phyloP scores from a whole-genome alignment of 768 basidiomycete genomes.

The Pulveroboletus sp. region DNA sequence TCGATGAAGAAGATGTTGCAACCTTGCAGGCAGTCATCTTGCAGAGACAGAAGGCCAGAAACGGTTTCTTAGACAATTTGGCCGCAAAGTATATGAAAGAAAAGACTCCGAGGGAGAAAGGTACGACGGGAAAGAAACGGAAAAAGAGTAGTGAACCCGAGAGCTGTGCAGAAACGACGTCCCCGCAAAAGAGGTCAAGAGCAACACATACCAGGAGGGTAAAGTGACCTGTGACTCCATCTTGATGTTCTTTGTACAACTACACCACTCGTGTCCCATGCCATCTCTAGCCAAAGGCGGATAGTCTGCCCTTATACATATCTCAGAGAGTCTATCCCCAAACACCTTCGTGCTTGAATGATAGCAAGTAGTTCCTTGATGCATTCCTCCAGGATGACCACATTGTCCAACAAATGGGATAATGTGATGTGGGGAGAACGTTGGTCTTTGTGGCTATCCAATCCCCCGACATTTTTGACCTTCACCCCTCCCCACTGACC shows the following conservation, averaged over 20 bases:
- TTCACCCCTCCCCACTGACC: constrained; percentile 38
- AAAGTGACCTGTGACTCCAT: constrained; percentile 20
- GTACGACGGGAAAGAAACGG: constrained; percentile 51
- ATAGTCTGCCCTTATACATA: constrained; percentile 47
- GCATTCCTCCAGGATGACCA: constrained; percentile 90
- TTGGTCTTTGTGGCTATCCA: constrained; percentile 23
- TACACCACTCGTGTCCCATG: constrained; percentile 1
- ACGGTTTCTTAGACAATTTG: constrained; percentile 69
- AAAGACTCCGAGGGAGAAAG: constrained; percentile 33
- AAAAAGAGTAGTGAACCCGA: constrained; percentile 31
- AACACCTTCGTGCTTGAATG: constrained; percentile 73
- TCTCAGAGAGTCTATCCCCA: constrained; percentile 80
- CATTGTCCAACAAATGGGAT: constrained; percentile 85
- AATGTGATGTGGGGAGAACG: constrained; percentile 54
- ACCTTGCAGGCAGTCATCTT: constrained; percentile 77
- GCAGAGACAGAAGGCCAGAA: constrained; percentile 65
- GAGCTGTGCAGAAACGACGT: constrained; percentile 35
- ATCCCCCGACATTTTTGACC: constrained; percentile 18
- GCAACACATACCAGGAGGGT: constrained; percentile 32
- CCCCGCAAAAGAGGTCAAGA: constrained; percentile 49
- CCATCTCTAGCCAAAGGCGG: not conserved
- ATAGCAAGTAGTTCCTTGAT: constrained; percentile 90
- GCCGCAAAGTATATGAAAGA: constrained; percentile 62
- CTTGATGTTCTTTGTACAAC: not conserved
- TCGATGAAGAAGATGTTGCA: constrained; percentile 58